Evolutionary conservation across 495 filamentous ascomycete species (phyloP).

Genomic region (Trichocladium uniseriatum): DNA sequence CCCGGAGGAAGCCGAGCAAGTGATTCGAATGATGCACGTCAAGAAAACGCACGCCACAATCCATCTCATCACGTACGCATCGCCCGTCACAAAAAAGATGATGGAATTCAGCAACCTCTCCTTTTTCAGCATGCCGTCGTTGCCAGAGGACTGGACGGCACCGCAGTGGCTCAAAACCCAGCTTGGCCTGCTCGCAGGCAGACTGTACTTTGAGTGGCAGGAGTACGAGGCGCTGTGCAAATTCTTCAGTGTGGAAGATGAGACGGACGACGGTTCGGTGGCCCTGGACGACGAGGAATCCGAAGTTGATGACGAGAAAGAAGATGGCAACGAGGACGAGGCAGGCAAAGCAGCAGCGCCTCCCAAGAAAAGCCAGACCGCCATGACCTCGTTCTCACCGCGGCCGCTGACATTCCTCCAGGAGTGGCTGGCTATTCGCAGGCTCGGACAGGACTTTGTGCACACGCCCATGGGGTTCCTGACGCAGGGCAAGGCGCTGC

Average conservation of each 20-base stretch:
- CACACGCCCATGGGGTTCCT: conserved; percentile 49
- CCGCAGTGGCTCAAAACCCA: conserved; percentile 42
- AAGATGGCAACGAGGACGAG: background rate
- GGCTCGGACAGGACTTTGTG: conserved; percentile 43
- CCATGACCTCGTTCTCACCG: background rate
- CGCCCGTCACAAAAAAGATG: conserved; percentile 46
- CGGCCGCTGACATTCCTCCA: conserved; percentile 34
- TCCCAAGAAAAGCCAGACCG: background rate
- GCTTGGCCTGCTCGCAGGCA: conserved; percentile 45
- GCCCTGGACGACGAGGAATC: background rate
- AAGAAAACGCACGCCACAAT: conserved; percentile 9
- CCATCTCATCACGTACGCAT: conserved; percentile 41
- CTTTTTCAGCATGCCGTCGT: conserved; percentile 38
- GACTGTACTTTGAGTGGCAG: conserved; percentile 45
- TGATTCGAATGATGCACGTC: conserved; percentile 29
- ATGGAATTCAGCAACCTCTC: conserved; percentile 40
- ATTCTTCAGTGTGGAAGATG: conserved; percentile 15
- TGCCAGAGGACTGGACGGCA: conserved; percentile 30
- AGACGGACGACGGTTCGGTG: background rate
- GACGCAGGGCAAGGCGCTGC: conserved; percentile 38
- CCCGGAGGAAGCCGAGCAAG: conserved; percentile 45
- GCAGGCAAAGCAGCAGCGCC: too few species aligned
- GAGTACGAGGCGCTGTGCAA: conserved; percentile 25
- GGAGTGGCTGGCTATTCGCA: conserved; percentile 41
- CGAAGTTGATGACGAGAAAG: too few species aligned